Evolutionary conservation across 2,329 filamentous ascomycete genomes (phyloP).

Genomic region (Apiospora sp.): DNA sequence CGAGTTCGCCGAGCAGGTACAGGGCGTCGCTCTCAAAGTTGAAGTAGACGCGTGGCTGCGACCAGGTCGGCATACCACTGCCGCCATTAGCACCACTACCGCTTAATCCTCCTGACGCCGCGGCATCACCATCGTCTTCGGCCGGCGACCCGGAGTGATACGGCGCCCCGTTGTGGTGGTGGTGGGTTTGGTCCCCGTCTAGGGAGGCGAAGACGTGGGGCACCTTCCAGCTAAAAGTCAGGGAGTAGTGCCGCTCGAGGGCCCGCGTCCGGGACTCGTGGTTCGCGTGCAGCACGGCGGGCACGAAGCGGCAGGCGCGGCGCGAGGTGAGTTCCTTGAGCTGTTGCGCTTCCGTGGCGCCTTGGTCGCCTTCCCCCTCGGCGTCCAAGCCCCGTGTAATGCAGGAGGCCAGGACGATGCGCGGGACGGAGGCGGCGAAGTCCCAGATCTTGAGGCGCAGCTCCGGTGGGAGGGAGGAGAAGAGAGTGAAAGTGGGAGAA

Average conservation of each 20-base stretch:
- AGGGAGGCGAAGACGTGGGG: constrained; percentile 46
- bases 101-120: no score
- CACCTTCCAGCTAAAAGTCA: constrained; percentile 55
- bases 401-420: constrained; percentile 54
- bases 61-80: constrained; percentile 40
- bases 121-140: no score
- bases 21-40: constrained; percentile 56
- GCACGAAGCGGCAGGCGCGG: constrained; percentile 40
- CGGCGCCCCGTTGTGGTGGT: background rate
- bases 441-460: constrained; percentile 59
- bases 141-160: background rate
- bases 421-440: constrained; percentile 50
- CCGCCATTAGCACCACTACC: background rate
- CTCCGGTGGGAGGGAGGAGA: constrained; percentile 53
- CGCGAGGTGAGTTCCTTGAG: constrained; percentile 30
- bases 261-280: constrained; percentile 53
- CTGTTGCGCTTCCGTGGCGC: constrained; percentile 22
- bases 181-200: constrained; percentile 11
- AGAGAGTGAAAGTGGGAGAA: constrained; percentile 38
- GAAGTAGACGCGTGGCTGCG: constrained; percentile 54
- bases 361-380: constrained; percentile 27
- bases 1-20: constrained; percentile 56
- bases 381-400: constrained; percentile 33
- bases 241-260: constrained; percentile 52
- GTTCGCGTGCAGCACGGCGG: constrained; percentile 54